Conservation (phyloP, 805 yeast genomes). For the Trichomonascus vanleenenianus region DNA sequence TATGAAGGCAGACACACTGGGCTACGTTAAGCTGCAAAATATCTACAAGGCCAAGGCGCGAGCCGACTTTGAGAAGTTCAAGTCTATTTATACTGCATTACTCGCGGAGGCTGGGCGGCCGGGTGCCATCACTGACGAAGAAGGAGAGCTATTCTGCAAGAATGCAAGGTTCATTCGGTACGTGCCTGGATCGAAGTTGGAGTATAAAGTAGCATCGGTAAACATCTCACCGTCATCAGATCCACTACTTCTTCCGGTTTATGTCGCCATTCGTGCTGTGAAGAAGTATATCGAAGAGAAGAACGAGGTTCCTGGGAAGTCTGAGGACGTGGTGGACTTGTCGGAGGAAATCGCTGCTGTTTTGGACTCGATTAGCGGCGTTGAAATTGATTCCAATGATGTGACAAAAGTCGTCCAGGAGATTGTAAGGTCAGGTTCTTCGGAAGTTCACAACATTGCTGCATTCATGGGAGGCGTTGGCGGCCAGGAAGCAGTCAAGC, state of each 20-base stretch:
- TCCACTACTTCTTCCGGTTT: conserved; percentile 16
- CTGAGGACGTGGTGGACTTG: not conserved
- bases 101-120: conserved; percentile 26
- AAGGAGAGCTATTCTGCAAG: conserved; percentile 48
- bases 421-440: conserved; percentile 31
- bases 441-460: conserved; percentile 48
- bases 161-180: conserved; percentile 49
- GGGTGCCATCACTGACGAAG: conserved; percentile 29
- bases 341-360: not conserved
- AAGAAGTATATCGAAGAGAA: conserved; percentile 18
- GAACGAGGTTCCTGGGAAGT: not conserved
- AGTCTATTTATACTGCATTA: conserved; percentile 28
- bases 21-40: conserved; percentile 49
- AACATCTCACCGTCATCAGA: conserved; percentile 9
- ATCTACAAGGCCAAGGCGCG: conserved; percentile 51
- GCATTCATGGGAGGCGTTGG: conserved; percentile 79
- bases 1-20: conserved; percentile 71
- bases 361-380: not conserved
- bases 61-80: conserved; percentile 39
- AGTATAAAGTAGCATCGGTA: conserved; percentile 7
- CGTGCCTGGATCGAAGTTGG: conserved; percentile 34
- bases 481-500: conserved; percentile 75
- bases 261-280: conserved; percentile 21
- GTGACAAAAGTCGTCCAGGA: conserved; percentile 37
- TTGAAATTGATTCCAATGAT: not conserved